Base-by-base conservation (phyloP, 768 basidiomycete species). In the Pholiota conissans region DNA sequence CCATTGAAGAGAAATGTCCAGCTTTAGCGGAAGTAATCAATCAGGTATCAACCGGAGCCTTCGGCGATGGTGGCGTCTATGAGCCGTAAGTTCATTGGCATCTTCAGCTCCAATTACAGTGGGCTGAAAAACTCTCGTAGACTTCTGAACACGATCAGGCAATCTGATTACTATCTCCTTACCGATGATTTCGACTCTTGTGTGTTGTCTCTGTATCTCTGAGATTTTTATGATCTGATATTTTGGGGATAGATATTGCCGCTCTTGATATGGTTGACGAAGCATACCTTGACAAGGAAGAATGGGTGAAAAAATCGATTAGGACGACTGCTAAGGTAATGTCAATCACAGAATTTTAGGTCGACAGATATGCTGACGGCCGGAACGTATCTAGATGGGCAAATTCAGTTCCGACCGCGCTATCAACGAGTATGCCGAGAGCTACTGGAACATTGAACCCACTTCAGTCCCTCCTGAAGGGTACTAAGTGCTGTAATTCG, bases 381-480 rank as follows among this genome's bases (percentile, higher is more conserved):
- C 37, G 22, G 9, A 52, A 48, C 11, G 30, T 30, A 52, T 62
- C 35, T 57, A 89, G 85, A 98, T 97, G 95, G 95, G 94, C 71
- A 95, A 95, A 68, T 98, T 98, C 79, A 94, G 93, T 71, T 92
- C 91, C 30, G 96, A 98, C 70, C 83, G 95, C 52, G 91, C 93
- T 3, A 95, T 97, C 67, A 84, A 86, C 63, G 90, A 94, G 69
- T 96, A 96, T 65, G 94, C 93, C 1, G 93, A 96, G 73, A 85
- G 86, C 65, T 90, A 87, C 72, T 91, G 89, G 89, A 91, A 89
- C 69, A 77, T 90, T 37, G 89, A 91, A 65, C 76, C 79, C 3
- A 68, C 65, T 9, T 54, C 71, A 3, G 68, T 76, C 7, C 32
- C 47, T 30, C 22, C 47, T 9, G 49, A 47, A 9, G 47, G 47